Evolutionary conservation across 768 basidiomycete species (phyloP), one percentile per base, ranked within the genome.

Genomic region (Mycena albidolilacea): DNA sequence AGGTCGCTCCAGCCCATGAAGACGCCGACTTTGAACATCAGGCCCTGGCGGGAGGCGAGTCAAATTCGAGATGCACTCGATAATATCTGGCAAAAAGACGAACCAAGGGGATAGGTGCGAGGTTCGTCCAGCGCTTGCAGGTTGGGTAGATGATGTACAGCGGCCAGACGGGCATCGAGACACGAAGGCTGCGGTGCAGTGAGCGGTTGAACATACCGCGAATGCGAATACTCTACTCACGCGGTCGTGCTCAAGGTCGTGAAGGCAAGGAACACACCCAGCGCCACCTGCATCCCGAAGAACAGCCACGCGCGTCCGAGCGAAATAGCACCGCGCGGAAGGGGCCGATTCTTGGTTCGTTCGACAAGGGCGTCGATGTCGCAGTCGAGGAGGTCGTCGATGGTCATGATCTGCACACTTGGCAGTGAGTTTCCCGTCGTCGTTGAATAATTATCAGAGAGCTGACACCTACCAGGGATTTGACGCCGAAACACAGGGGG

Each of bases 1-100:
- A 82, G 69, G 55, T 81, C 78, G 58, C 65, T 67, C 80, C 80
- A 81, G n/a, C 80, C 81, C 81, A 81, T 81, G 70, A 81, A 80
- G 38, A 79, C 72, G 5, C 80, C 81, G 21, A 79, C 72, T 30
- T 76, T 79, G 67, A 82, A 80, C 80, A 82, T 81, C 46, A 82
- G 54, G 3, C 80, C 80, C 81, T 82, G 61, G 15, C 43, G 55
- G 14, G 38, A 14, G 43, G 37, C 52, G 37, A 52, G 37, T 52
- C 3, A 15, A 38, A 37, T 19, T 7, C 6, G 35, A 7, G 21
- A 37, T 15, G 44, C 37, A 21, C 5, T 19, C 14, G 30, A 30
- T 3, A 30, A 30, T 30, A 30, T 30, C 30, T 30, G 30, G 30
- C 3, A 4, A 30, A 38, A 38, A 5, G 38, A 61, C 39, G 61